Conservation (phyloP, 1,284 basidiomycete genomes). For the Erythrobasidium hasegawianum region DNA sequence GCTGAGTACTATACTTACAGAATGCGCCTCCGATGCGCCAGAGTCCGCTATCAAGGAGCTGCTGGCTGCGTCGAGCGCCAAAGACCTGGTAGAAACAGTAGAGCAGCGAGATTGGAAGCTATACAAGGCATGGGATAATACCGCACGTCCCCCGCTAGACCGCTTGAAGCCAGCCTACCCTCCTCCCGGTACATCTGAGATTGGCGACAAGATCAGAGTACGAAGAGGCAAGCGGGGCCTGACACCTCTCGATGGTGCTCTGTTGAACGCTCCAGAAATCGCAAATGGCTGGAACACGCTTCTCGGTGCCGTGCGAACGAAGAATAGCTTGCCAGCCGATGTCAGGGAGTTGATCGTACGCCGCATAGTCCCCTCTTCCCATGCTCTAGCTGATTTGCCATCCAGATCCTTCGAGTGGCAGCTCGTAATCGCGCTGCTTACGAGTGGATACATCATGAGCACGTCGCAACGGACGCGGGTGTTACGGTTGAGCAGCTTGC, state of each 20-base stretch:
- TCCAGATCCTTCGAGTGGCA: constrained; percentile 51
- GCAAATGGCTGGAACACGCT: constrained; percentile 52
- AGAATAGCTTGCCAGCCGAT: constrained; percentile 50
- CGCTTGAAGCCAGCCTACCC: constrained; percentile 41
- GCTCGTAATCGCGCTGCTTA: constrained; percentile 51
- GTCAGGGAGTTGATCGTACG: constrained; percentile 51
- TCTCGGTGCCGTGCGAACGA: constrained; percentile 50
- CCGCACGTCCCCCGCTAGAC: constrained; percentile 7
- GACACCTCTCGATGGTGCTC: constrained; percentile 50
- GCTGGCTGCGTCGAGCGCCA: neutral
- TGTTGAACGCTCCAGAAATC: constrained; percentile 50
- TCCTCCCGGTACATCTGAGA: constrained; percentile 46
- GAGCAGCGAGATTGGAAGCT: constrained; percentile 31
- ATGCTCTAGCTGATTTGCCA: neutral
- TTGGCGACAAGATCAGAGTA: constrained; percentile 51
- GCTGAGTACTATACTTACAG: neutral
- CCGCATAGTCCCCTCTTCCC: neutral
- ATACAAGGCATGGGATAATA: constrained; percentile 35
- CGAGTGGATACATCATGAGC: constrained; percentile 51
- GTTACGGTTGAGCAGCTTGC: constrained; percentile 49
- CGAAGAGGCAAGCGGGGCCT: constrained; percentile 50
- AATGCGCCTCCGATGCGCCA: constrained; percentile 1
- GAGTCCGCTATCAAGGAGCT: constrained; percentile 9
- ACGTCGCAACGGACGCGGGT: constrained; percentile 49
- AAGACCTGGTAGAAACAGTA: neutral